Base-by-base conservation (phyloP, 441 rosid species). In the Geranium incanum region DNA sequence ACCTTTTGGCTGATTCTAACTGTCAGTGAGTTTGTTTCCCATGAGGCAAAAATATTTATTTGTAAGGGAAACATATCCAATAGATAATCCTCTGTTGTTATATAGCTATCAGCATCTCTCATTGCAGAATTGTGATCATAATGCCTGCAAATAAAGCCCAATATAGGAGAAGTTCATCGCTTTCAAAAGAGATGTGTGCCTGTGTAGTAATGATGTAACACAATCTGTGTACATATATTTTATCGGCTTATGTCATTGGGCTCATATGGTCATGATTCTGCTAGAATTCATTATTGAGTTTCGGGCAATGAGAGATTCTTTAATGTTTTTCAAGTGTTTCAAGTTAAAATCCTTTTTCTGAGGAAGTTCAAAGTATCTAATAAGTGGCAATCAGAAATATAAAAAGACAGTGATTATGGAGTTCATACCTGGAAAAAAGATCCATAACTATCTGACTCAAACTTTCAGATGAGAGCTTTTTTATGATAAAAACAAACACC, bases 1-100 rank as follows among this genome's bases (percentile, higher is more conserved):
- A 92, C 98, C 89, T 92, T 95, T 86, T 92, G 93, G 88, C 84
- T 84, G 71, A 95, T 87, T 80, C 86, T 92, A 67, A 95, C 92
- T 66, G 89, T 92, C 82, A 92, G 73, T 0, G 86, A 80, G 77
- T 81, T 88, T 11, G 82, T 79, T 79, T 95, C 98, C 73, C 77
- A 83, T 72, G 78, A 72, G 75, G 86, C 76, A 77, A 91, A 84
- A 75, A 95, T 88, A 82, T 95, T 88, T 67, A 95, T 87, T 73
- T 88, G 91, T 67, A 95, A 84, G 38, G 97, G 98, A 83, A 90
- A 95, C 68, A 91, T 98, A 83, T 92, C 98, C 12, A 88, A 86
- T 84, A 88, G 86, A 80, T 93, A 95, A 84, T 89, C 95, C 81
- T 88, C 92, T 18, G 93, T 88, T 71, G 88, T 84, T 9, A 85